Conservation (phyloP, 2,329 filamentous ascomycete genomes). For the Colletotrichum paranaense region DNA sequence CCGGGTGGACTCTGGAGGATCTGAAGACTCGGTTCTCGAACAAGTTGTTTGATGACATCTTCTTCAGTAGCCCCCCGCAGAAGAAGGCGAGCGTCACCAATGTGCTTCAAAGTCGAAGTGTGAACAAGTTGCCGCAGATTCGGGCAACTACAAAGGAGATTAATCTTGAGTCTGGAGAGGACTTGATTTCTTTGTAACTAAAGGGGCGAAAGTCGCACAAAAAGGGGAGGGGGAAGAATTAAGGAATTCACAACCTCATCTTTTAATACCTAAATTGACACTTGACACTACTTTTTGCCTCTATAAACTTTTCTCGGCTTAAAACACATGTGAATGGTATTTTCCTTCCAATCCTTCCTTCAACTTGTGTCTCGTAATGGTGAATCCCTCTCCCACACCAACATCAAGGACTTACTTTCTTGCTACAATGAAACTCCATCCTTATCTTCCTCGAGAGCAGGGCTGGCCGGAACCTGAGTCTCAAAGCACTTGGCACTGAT, state of each 20-base stretch:
- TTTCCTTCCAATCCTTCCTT: neutral
- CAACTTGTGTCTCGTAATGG: too few relatives aligned
- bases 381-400: too few relatives aligned
- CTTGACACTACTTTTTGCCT: neutral
- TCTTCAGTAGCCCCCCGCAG: neutral
- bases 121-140: neutral
- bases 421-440: too few relatives aligned
- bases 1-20: neutral
- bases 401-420: too few relatives aligned
- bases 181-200: neutral
- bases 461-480: too few relatives aligned
- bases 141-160: neutral
- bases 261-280: neutral
- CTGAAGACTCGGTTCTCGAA: neutral
- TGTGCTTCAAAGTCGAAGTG: neutral
- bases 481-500: too few relatives aligned
- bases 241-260: neutral
- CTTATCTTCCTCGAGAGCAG: too few relatives aligned
- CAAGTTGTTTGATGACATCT: neutral
- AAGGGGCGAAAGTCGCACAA: neutral
- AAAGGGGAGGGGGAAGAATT: neutral
- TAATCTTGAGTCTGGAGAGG: neutral
- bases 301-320: neutral
- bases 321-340: neutral
- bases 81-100: neutral